phyloP scores from a whole-genome alignment of 208 protist genomes.

The Leptomonas seymouri region DNA sequence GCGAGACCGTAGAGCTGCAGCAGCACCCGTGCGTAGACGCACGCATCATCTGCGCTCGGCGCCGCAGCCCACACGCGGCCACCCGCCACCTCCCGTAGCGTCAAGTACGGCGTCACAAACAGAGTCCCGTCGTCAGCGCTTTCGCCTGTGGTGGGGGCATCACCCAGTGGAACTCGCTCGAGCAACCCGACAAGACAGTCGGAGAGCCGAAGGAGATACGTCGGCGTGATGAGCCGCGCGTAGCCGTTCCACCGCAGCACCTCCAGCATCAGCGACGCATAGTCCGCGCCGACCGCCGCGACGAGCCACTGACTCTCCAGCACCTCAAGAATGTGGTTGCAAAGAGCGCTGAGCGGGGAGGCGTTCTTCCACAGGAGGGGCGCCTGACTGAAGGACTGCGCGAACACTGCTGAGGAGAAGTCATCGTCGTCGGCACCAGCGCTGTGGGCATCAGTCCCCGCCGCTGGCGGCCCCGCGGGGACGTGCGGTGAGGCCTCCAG shows the following conservation, averaged over 20 bases:
- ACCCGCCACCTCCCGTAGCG: constrained; percentile 16
- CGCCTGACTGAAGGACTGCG: constrained; percentile 22
- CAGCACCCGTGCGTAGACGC: constrained; percentile 28
- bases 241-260: constrained; percentile 61
- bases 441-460: background rate
- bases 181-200: constrained; percentile 46
- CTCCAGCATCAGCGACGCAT: constrained; percentile 51
- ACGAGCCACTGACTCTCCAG: constrained; percentile 61
- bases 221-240: constrained; percentile 41
- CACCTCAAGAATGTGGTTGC: constrained; percentile 70
- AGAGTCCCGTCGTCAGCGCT: background rate
- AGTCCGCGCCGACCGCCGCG: constrained; percentile 63
- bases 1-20: constrained; percentile 23
- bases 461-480: background rate
- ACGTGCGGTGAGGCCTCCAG: background rate
- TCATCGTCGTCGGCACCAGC: background rate
- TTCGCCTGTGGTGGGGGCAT: background rate
- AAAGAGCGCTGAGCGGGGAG: constrained; percentile 50
- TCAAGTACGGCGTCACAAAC: constrained; percentile 4
- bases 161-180: constrained; percentile 29
- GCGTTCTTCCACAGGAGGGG: constrained; percentile 81
- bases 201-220: constrained; percentile 41
- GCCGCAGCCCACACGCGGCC: constrained; percentile 21
- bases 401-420: background rate
- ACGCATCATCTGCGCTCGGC: constrained; percentile 30